phyloP scores from a whole-genome alignment of 805 yeast genomes.

The Pichia sporocuriosa region DNA sequence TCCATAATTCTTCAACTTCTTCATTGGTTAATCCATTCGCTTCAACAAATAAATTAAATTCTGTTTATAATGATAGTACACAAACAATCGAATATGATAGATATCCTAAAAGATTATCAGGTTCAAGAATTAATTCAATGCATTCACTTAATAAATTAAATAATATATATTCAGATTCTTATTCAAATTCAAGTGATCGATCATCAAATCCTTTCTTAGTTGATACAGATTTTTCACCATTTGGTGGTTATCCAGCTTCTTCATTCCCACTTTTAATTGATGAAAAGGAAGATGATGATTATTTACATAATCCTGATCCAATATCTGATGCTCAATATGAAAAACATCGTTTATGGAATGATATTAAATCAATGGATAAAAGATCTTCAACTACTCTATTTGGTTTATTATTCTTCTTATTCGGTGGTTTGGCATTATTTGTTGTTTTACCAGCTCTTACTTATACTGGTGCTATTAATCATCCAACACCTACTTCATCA shows the following conservation, averaged over 20 bases:
- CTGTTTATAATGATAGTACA: slow-evolving; percentile 1
- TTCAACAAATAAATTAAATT: slow-evolving; percentile 21
- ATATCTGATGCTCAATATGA: slow-evolving; percentile 84
- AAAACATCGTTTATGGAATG: slow-evolving; percentile 56
- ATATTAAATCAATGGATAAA: slow-evolving; percentile 59
- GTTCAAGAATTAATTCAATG: slow-evolving; percentile 46
- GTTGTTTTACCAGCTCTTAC: slow-evolving; percentile 80
- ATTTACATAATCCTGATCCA: slow-evolving; percentile 93
- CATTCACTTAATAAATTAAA: slow-evolving; percentile 31
- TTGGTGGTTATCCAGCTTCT: slow-evolving; percentile 94
- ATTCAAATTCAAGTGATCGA: slow-evolving; percentile 19
- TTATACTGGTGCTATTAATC: slow-evolving; percentile 56
- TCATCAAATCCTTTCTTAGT: slow-evolving; percentile 35
- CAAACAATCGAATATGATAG: slow-evolving; percentile 53
- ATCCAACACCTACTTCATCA: no score
- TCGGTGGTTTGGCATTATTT: slow-evolving; percentile 64
- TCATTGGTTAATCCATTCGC: slow-evolving; percentile 27
- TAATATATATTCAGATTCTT: slow-evolving; percentile 10
- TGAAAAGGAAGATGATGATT: slow-evolving; percentile 93
- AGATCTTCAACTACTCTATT: slow-evolving; percentile 54
- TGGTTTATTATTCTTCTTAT: slow-evolving; percentile 50
- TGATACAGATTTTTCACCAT: slow-evolving; percentile 74
- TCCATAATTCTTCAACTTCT: slow-evolving; percentile 23
- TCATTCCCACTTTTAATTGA: slow-evolving; percentile 87
- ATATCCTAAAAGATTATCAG: slow-evolving; percentile 54